These are phyloP conservation scores for Ananas comosus DNA, from an alignment of 176 grass and related monocot genomes.

Conservation along the genomic window DNA sequence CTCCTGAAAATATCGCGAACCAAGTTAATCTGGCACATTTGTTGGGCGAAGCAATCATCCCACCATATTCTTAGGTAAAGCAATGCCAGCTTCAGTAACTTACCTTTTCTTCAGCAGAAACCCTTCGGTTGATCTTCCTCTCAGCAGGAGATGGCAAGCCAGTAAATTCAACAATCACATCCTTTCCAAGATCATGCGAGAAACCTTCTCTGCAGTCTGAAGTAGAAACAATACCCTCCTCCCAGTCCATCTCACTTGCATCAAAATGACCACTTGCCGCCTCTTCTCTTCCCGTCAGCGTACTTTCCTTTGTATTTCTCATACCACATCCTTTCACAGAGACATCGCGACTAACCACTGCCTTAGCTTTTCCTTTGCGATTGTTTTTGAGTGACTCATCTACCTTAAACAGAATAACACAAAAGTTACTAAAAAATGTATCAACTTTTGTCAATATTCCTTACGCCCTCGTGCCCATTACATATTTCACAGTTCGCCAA, in stretches of 20 bases:
- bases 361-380: slow-evolving; percentile 23
- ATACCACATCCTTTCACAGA: slow-evolving; percentile 13
- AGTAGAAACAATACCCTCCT: slow-evolving; percentile 58
- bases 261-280: slow-evolving; percentile 13
- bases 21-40: background rate
- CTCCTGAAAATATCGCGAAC: slow-evolving; percentile 41
- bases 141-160: slow-evolving; percentile 44
- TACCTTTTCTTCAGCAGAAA: slow-evolving; percentile 77
- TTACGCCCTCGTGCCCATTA: too few relatives aligned
- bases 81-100: background rate
- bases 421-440: background rate
- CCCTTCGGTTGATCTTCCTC: slow-evolving; percentile 52
- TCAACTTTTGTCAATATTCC: background rate
- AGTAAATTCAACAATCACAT: slow-evolving; percentile 73
- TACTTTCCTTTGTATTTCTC: slow-evolving; percentile 14
- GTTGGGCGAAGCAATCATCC: background rate
- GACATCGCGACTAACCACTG: slow-evolving; percentile 5
- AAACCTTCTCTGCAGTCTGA: slow-evolving; percentile 27
- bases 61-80: slow-evolving; percentile 1
- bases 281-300: slow-evolving; percentile 3
- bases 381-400: slow-evolving; percentile 13
- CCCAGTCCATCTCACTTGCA: slow-evolving; percentile 71
- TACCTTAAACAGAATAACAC: background rate
- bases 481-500: too few relatives aligned
- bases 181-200: slow-evolving; percentile 47